These are phyloP conservation scores for Wickerhamomyces sp. DNA, from an alignment of 1,139 yeast genomes.

Conservation along the genomic window DNA sequence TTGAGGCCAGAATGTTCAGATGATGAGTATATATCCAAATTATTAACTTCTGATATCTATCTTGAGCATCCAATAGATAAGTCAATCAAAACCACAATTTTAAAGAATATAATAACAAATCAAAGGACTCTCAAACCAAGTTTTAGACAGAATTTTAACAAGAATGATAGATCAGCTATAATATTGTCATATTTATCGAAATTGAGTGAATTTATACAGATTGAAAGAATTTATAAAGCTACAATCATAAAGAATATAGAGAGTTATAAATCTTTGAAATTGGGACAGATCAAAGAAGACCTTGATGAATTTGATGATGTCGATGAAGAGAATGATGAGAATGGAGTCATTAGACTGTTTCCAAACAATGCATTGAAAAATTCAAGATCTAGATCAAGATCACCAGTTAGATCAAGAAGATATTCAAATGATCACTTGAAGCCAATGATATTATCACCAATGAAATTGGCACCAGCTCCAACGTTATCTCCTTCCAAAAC, in stretches of 20 bases:
- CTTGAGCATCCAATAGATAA: constrained; percentile 42
- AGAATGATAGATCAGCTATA: constrained; percentile 41
- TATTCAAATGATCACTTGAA: constrained; percentile 1
- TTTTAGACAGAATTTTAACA: constrained; percentile 24
- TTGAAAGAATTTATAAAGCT: constrained; percentile 52
- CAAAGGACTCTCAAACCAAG: constrained; percentile 22
- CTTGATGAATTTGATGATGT: constrained; percentile 2
- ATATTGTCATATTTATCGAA: constrained; percentile 43
- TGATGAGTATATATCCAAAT: constrained; percentile 37
- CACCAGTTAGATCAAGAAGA: constrained; percentile 11
- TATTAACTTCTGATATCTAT: constrained; percentile 43
- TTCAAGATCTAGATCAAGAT: constrained; percentile 16
- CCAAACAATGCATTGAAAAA: constrained; percentile 10
- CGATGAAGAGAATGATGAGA: constrained; percentile 5
- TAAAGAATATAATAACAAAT: constrained; percentile 27
- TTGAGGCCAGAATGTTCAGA: constrained; percentile 40
- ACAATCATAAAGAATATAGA: constrained; percentile 27
- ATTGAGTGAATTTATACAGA: constrained; percentile 56
- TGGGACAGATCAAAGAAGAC: constrained; percentile 13
- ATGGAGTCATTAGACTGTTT: constrained; percentile 15
- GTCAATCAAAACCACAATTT: constrained; percentile 32
- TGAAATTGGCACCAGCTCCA: background rate
- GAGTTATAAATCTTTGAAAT: constrained; percentile 4
- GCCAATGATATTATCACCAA: too few species aligned
- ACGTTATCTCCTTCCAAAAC: background rate